Evolutionary conservation across 805 yeast species (phyloP).

Genomic region (Wickerhamiella vanderwaltii): DNA sequence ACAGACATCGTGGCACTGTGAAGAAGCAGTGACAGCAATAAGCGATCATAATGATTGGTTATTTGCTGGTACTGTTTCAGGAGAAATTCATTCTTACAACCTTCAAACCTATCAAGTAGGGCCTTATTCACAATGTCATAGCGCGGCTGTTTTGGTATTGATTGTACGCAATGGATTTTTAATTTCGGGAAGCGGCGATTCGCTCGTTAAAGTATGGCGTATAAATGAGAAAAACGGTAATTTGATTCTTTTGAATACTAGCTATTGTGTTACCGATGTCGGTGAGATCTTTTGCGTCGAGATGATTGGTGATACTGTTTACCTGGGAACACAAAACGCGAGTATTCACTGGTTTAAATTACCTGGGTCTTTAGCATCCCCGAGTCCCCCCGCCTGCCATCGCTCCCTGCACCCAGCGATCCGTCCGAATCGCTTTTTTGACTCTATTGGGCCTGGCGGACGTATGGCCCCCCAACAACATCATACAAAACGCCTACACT

Average conservation of each 20-base stretch:
- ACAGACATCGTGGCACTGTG: slow-evolving; percentile 50
- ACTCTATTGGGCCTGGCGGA: slow-evolving; percentile 79
- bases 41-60: slow-evolving; percentile 29
- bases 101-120: slow-evolving; percentile 48
- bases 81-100: slow-evolving; percentile 61
- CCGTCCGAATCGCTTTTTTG: slow-evolving; percentile 71
- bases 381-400: slow-evolving; percentile 18
- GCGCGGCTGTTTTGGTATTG: slow-evolving; percentile 64
- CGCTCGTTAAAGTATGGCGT: slow-evolving; percentile 78
- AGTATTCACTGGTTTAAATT: slow-evolving; percentile 60
- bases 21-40: slow-evolving; percentile 57
- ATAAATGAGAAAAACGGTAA: slow-evolving; percentile 26
- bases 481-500: slow-evolving; percentile 15
- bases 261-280: slow-evolving; percentile 74
- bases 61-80: slow-evolving; percentile 87
- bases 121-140: slow-evolving; percentile 45
- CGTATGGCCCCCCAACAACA: slow-evolving; percentile 28
- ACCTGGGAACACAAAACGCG: slow-evolving; percentile 89
- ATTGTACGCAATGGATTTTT: slow-evolving; percentile 37
- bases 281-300: slow-evolving; percentile 85
- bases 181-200: slow-evolving; percentile 83
- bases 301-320: slow-evolving; percentile 54
- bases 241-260: slow-evolving; percentile 40
- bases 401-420: slow-evolving; percentile 34
- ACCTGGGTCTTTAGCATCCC: background rate